A percentile compares a stretch with the other conserved stretches of the same genome.
Evolutionary conservation across 176 grass and related monocot species (phyloP).

Genomic region (Pontederia paniculata): DNA sequence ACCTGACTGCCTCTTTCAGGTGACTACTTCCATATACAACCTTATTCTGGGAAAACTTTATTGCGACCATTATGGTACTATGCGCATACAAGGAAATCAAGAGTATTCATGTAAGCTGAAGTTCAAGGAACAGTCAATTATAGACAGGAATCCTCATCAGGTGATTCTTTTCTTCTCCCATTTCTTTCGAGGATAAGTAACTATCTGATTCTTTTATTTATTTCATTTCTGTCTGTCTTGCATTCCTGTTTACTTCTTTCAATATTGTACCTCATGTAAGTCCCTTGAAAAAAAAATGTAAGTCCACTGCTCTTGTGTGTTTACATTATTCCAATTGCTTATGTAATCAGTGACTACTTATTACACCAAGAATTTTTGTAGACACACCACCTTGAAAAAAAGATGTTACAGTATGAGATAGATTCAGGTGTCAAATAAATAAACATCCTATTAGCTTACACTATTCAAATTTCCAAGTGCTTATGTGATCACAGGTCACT

Average conservation of each 20-base stretch:
- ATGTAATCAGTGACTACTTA: no score
- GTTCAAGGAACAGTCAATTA: constrained; percentile 99
- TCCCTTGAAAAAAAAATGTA: no score
- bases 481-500: no score
- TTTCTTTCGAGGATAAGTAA: constrained; percentile 2
- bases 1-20: constrained; percentile 37
- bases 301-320: no score
- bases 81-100: constrained; percentile 90
- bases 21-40: constrained; percentile 99
- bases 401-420: no score
- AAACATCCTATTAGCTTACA: no score
- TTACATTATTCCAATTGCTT: no score
- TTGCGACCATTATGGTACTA: constrained; percentile 99
- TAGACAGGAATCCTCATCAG: constrained; percentile 98
- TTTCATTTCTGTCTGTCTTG: background rate
- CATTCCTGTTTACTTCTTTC: background rate
- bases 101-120: constrained; percentile 98
- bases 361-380: no score
- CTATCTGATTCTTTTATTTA: background rate
- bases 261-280: no score
- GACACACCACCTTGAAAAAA: no score
- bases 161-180: constrained; percentile 24
- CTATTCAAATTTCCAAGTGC: no score
- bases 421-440: no score
- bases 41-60: constrained; percentile 98